Base-by-base conservation (phyloP, 805 yeast genomes). In the Ogataea populi-albae region DNA sequence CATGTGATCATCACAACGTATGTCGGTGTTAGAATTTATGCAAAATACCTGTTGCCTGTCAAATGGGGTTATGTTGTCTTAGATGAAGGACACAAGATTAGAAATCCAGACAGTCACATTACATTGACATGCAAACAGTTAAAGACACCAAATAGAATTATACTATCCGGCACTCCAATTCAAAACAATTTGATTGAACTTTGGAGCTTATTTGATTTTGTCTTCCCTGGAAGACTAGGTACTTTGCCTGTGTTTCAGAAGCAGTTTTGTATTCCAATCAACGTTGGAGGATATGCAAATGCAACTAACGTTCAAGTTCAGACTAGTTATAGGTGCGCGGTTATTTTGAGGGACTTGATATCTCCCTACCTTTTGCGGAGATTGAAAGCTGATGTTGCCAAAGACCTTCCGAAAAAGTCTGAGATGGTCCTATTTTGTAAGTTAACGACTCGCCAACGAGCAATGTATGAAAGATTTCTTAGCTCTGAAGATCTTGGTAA, bases 251-350 rank as follows among this genome's bases (percentile, higher is more conserved):
- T 93, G 0, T 93, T 93, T 51, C 95, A 89, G 59, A 83, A 75
- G 35, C 96, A 93, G 57, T 93, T 93, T 58, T 83, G 95, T 3
- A 69, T 81, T 5, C 98, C 98, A 0, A 93, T 93, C 29, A 91
- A 88, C 53, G 72, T 86, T 56, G 98, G 98, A n/a, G 98, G 98
- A 0, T 93, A 93, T 62, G 96, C 98, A 1, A 93, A 91, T 64
- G 98, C 98, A 0, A 79, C 94, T 1, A 93, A 93, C 56, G 76
- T 93, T 3, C 97, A 93, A 56, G 98, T 93, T 0, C 97, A 91
- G 55, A 81, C 97, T 1, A 96, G 97, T 2, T 89, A 86, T 55
- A 87, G 87, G 56, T 93, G 98, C 65, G 98, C 98, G 0, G 93
- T 89, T 4, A 81, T 91, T 3, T 64, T 93, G 34, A 69, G 95